phyloP scores from a whole-genome alignment of 148 eudicot species.

The Cornus suecica region DNA sequence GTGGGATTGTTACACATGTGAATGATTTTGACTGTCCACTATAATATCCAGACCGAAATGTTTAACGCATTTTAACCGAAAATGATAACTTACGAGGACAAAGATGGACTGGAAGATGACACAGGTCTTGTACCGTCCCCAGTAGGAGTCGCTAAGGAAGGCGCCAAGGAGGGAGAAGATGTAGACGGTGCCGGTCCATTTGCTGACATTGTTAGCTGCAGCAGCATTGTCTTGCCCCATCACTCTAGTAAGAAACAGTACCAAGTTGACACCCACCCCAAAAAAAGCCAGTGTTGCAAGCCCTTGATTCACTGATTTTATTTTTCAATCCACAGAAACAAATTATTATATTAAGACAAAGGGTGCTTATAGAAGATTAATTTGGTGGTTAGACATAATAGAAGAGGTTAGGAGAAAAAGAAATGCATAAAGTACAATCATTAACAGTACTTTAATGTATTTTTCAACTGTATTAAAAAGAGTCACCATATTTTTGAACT shows the following conservation, averaged over 20 bases:
- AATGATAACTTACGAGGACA: slow-evolving; percentile 40
- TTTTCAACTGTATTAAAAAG: too few species aligned
- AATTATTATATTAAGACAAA: not conserved
- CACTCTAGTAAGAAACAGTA: slow-evolving; percentile 66
- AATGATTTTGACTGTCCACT: too few species aligned
- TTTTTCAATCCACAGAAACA: not conserved
- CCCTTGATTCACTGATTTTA: slow-evolving; percentile 67
- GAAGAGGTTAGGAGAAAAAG: not conserved
- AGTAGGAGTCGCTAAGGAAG: slow-evolving; percentile 77
- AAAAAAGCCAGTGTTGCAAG: slow-evolving; percentile 71
- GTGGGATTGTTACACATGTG: too few species aligned
- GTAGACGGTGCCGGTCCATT: slow-evolving; percentile 82
- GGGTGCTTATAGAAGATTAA: not conserved
- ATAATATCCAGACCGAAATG: too few species aligned
- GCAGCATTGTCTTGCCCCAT: slow-evolving; percentile 68
- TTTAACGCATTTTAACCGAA: too few species aligned
- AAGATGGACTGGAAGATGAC: slow-evolving; percentile 68
- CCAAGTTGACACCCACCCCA: slow-evolving; percentile 72
- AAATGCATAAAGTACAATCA: not conserved
- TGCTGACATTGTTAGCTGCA: slow-evolving; percentile 78
- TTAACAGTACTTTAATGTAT: not conserved
- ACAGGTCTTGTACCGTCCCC: slow-evolving; percentile 75
- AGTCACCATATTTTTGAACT: too few species aligned
- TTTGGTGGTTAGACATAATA: not conserved
- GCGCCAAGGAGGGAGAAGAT: slow-evolving; percentile 71